Base-by-base conservation (phyloP, 768 basidiomycete species). In the Rhizopogon vulgaris region DNA sequence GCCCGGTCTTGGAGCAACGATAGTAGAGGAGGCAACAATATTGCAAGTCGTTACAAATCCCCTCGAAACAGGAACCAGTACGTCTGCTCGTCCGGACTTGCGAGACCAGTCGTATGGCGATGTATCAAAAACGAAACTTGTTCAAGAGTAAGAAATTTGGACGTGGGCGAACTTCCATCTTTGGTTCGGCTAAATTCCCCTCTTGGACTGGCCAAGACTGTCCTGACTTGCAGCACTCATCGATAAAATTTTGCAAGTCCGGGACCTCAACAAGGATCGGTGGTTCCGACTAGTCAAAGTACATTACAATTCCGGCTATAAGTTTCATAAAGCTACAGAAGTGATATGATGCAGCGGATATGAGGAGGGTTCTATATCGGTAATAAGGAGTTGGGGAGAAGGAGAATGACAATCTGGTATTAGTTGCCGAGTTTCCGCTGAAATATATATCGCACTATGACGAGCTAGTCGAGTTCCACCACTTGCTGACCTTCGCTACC, bases 401-500 rank as follows among this genome's bases (percentile, higher is more conserved):
- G 28, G 28, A 28, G 12, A 34, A 34, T 34, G 32, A 34, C 32
- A 34, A 32, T 18, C 8, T 46, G 30, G 43, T 46, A 15, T 22
- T 17, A 43, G 17, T 43, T 12, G 11, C 17, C 22, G 14, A 18
- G 30, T 15, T 30, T 30, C 43, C 28, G n/a, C 15, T 27, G n/a
- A 2, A 27, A 10, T 22, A 28, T 17, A 28, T 11, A 6, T 18
- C 11, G 38, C 38, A 49, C 38, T 32, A 46, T 32, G 42, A 52
- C 45, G 52, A 47, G 50, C 52, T 50, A 38, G 41, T 57, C 14
- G 36, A 56, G 18, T 65, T 67, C 81, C 88, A 88, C 87, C 92
- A 96, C 69, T 97, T 97, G 36, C 78, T 69, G 17, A 94, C 72
- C 72, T 97, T 97, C 41, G 84, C 81, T 24, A 76, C 57, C 41